Percentiles rank a stretch among this genome's conserved stretches.
Evolutionary conservation across 129 eudicot genomes (phyloP).

Genomic region (Pulicaria dysenterica): DNA sequence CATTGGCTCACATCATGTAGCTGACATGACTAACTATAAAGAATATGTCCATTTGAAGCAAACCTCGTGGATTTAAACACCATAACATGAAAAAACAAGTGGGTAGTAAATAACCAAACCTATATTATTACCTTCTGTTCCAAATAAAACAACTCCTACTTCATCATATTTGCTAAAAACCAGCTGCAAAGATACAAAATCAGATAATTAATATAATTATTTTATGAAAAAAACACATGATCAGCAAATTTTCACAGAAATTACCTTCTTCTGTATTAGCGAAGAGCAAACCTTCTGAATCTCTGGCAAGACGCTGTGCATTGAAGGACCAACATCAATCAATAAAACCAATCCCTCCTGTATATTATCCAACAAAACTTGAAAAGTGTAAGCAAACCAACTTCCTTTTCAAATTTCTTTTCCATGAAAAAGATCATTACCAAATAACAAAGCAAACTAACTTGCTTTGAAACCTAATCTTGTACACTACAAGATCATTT

Average conservation of each 20-base stretch:
- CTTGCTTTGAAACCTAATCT: constrained; percentile 3
- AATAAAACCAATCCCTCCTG: constrained; percentile 86
- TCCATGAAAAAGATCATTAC: background rate
- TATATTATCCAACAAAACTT: constrained; percentile 17
- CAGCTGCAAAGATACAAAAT: constrained; percentile 53
- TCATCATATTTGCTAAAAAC: constrained; percentile 80
- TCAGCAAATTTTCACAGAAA: background rate
- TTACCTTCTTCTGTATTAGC: constrained; percentile 91
- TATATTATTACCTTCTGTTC: constrained; percentile 80
- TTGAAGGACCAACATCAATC: constrained; percentile 91
- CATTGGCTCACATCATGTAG: constrained; percentile 20
- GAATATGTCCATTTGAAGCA: background rate
- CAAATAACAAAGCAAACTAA: constrained; percentile 1
- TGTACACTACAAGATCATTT: background rate
- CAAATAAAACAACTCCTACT: constrained; percentile 86
- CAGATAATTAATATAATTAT: constrained; percentile 23
- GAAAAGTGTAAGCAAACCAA: constrained; percentile 15
- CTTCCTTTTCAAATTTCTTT: background rate
- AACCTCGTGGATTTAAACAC: background rate
- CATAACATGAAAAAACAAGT: background rate
- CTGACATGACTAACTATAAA: constrained; percentile 15
- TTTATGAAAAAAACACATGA: constrained; percentile 4
- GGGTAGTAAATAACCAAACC: background rate
- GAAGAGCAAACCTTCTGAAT: constrained; percentile 79
- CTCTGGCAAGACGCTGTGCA: constrained; percentile 84